These are phyloP conservation scores for Pyronema domesticum DNA, from an alignment of 495 filamentous ascomycete species.

Conservation along the genomic window DNA sequence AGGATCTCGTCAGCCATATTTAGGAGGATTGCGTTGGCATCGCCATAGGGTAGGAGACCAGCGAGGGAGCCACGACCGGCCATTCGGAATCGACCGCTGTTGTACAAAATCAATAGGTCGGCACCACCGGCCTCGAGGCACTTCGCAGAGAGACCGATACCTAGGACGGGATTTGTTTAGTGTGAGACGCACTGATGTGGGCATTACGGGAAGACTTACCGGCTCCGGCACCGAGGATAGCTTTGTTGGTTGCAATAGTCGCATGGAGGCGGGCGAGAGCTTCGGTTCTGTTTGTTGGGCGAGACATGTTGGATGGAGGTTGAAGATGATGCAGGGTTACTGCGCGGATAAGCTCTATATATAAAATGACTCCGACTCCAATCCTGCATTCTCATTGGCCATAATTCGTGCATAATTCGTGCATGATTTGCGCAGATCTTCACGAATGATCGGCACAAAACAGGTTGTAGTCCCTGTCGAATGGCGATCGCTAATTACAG, in stretches of 20 bases:
- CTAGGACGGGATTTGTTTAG: slow-evolving; percentile 16
- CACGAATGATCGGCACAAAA: too few relatives aligned
- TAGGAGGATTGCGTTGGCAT: slow-evolving; percentile 50
- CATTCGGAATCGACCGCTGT: slow-evolving; percentile 57
- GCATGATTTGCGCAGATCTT: too few relatives aligned
- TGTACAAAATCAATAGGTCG: slow-evolving; percentile 56
- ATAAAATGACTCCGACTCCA: too few relatives aligned
- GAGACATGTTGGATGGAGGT: neutral
- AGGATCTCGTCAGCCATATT: slow-evolving; percentile 49
- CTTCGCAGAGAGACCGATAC: slow-evolving; percentile 54
- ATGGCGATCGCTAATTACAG: too few relatives aligned
- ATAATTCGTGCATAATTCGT: too few relatives aligned
- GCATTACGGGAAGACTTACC: slow-evolving; percentile 26
- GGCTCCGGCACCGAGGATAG: slow-evolving; percentile 50
- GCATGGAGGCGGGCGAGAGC: slow-evolving; percentile 37
- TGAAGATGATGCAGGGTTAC: neutral
- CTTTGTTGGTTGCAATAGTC: slow-evolving; percentile 34
- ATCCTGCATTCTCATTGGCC: too few relatives aligned
- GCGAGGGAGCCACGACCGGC: slow-evolving; percentile 52
- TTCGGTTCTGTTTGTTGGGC: slow-evolving; percentile 30
- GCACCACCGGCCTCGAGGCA: slow-evolving; percentile 47
- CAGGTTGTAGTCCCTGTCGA: too few relatives aligned
- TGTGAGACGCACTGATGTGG: neutral
- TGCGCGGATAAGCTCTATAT: neutral
- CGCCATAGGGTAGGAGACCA: slow-evolving; percentile 53